Conservation (phyloP, 768 basidiomycete genomes). For the Lactifluus hygrophoroides region DNA sequence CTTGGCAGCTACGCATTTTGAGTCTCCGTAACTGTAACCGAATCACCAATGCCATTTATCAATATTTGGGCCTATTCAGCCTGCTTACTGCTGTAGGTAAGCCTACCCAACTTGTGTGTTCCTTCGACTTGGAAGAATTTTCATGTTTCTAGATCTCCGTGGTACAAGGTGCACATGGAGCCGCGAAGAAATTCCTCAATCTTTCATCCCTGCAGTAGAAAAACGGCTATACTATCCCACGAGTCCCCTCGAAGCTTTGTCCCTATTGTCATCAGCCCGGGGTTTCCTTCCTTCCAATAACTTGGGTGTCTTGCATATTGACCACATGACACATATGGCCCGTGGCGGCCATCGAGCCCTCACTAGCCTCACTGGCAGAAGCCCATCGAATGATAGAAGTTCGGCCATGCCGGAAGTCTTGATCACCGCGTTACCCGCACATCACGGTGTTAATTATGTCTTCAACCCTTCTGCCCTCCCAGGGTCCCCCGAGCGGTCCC, state of each 20-base stretch:
- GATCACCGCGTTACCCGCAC: not conserved
- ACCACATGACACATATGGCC: conserved; percentile 10
- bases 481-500: too few relatives aligned
- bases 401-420: not conserved
- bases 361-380: too few relatives aligned
- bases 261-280: not conserved
- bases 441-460: not conserved
- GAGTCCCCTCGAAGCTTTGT: conserved; percentile 9
- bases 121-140: not conserved
- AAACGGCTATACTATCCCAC: conserved; percentile 16
- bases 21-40: conserved; percentile 15
- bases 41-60: conserved; percentile 13
- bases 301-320: conserved; percentile 11
- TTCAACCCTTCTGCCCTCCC: not conserved
- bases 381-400: not conserved
- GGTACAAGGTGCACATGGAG: conserved; percentile 16
- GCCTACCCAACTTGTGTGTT: not conserved
- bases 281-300: conserved; percentile 13
- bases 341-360: not conserved
- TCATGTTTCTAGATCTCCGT: conserved; percentile 15
- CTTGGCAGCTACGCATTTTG: conserved; percentile 21
- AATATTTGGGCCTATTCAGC: conserved; percentile 10
- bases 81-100: conserved; percentile 20
- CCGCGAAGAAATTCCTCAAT: conserved; percentile 5
- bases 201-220: conserved; percentile 14